A percentile compares a stretch with the other conserved stretches of the same genome.
Conservation (phyloP, 2,329 filamentous ascomycete species). For the Hypoxylon sp. region DNA sequence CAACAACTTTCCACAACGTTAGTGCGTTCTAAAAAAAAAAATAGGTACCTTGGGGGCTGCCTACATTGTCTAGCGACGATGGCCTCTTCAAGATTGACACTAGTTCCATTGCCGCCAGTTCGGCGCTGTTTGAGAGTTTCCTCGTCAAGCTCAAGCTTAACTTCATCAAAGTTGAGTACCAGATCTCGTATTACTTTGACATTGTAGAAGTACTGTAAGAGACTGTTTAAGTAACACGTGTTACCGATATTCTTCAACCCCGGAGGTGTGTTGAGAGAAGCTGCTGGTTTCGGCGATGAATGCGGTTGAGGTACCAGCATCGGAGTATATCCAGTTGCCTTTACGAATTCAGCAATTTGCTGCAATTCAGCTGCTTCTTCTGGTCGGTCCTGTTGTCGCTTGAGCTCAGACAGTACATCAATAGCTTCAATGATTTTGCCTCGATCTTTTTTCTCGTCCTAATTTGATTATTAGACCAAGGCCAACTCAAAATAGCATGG, state of each 20-base stretch:
- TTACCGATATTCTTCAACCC: slow-evolving; percentile 96
- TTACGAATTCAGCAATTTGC: slow-evolving; percentile 48
- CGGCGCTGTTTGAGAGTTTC: slow-evolving; percentile 75
- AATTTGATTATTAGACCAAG: slow-evolving; percentile 25
- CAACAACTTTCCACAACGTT: slow-evolving; percentile 71
- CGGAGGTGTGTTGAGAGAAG: slow-evolving; percentile 76
- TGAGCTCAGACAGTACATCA: slow-evolving; percentile 50
- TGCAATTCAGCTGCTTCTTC: slow-evolving; percentile 48
- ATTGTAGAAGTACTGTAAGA: slow-evolving; percentile 95
- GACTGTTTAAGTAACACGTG: slow-evolving; percentile 97
- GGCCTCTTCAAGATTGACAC: slow-evolving; percentile 68
- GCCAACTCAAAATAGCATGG: not conserved
- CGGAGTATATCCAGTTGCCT: slow-evolving; percentile 35
- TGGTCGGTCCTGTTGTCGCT: slow-evolving; percentile 41
- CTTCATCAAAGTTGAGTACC: slow-evolving; percentile 80
- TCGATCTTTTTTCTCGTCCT: slow-evolving; percentile 48
- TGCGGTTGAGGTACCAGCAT: slow-evolving; percentile 33
- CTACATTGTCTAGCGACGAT: slow-evolving; percentile 81
- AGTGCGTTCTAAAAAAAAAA: slow-evolving; percentile 21
- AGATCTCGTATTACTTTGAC: slow-evolving; percentile 85
- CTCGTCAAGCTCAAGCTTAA: slow-evolving; percentile 77
- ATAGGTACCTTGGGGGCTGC: slow-evolving; percentile 54
- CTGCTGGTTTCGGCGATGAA: slow-evolving; percentile 36
- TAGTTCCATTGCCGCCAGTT: slow-evolving; percentile 77
- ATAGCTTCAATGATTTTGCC: slow-evolving; percentile 50